phyloP scores from a whole-genome alignment of 2,329 filamentous ascomycete genomes.

The Epicoccum sorghinum region DNA sequence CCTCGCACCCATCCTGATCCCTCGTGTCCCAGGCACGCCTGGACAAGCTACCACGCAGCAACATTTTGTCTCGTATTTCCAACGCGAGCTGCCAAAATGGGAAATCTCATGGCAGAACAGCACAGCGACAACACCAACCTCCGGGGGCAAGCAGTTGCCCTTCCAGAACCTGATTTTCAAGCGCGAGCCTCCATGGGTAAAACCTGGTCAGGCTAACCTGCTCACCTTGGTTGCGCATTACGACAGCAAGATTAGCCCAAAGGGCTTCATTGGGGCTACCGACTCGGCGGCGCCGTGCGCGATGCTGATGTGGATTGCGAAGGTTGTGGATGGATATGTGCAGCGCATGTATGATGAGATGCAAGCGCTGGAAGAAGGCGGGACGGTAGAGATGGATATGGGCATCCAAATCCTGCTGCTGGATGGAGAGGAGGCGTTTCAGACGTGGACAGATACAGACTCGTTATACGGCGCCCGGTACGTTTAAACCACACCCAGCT shows the following conservation, averaged over 20 bases:
- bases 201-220: conserved; percentile 74
- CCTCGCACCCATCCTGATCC: conserved; percentile 83
- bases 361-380: conserved; percentile 59
- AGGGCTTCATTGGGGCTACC: conserved; percentile 90
- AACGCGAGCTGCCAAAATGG: conserved; percentile 76
- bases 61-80: conserved; percentile 87
- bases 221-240: conserved; percentile 93
- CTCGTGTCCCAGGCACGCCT: conserved; percentile 85
- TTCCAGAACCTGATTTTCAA: conserved; percentile 88
- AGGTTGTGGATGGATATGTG: conserved; percentile 78
- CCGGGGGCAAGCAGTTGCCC: conserved; percentile 72
- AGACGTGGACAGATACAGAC: conserved; percentile 77
- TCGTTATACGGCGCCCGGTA: conserved; percentile 87
- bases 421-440: conserved; percentile 94
- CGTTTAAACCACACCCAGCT: conserved; percentile 14
- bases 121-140: conserved; percentile 80
- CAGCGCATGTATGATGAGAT: conserved; percentile 82
- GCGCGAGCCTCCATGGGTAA: conserved; percentile 84
- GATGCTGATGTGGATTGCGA: conserved; percentile 85
- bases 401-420: conserved; percentile 89
- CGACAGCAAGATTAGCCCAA: conserved; percentile 79
- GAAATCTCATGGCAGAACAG: conserved; percentile 84
- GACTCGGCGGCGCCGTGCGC: conserved; percentile 95
- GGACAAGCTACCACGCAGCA: conserved; percentile 74
- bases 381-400: conserved; percentile 71